A percentile compares a stretch with the other conserved stretches of the same genome.
phyloP scores from a whole-genome alignment of 192 early-diverging fungal genomes.

The Rhizophagus sp. region DNA sequence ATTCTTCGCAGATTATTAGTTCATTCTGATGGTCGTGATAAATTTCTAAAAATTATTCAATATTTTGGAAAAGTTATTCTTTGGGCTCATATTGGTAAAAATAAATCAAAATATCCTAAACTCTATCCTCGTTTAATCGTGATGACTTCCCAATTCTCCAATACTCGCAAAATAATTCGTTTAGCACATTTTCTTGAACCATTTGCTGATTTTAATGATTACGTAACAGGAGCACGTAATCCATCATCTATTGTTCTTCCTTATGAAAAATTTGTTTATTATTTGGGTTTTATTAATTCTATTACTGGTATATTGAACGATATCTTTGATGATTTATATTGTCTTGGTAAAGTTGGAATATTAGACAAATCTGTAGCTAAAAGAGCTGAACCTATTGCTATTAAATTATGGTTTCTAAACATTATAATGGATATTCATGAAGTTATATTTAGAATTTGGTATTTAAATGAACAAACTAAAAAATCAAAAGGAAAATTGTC shows the following conservation, averaged over 20 bases:
- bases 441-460: slow-evolving; percentile 40
- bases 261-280: slow-evolving; percentile 10
- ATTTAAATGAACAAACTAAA: slow-evolving; percentile 31
- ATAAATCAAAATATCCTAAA: slow-evolving; percentile 19
- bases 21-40: slow-evolving; percentile 83
- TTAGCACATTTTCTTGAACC: slow-evolving; percentile 71
- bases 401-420: slow-evolving; percentile 68
- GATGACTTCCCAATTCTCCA: slow-evolving; percentile 71
- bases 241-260: background rate
- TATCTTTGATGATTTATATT: slow-evolving; percentile 74
- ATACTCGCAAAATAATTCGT: slow-evolving; percentile 75
- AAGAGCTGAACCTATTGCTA: slow-evolving; percentile 59
- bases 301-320: slow-evolving; percentile 65
- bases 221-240: slow-evolving; percentile 7
- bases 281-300: slow-evolving; percentile 43
- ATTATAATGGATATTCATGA: slow-evolving; percentile 70
- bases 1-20: slow-evolving; percentile 32
- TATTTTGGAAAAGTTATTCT: slow-evolving; percentile 76
- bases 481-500: slow-evolving; percentile 14
- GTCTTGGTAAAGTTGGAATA: slow-evolving; percentile 68
- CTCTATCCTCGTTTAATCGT: slow-evolving; percentile 35
- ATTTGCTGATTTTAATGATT: slow-evolving; percentile 48
- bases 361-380: slow-evolving; percentile 52
- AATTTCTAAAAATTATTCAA: slow-evolving; percentile 76
- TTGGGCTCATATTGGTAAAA: slow-evolving; percentile 40